A percentile compares a stretch with the other conserved stretches of the same genome.
These are phyloP conservation scores for Ambrosiella xylebori DNA, from an alignment of 2,329 filamentous ascomycete genomes.

Conservation along the genomic window DNA sequence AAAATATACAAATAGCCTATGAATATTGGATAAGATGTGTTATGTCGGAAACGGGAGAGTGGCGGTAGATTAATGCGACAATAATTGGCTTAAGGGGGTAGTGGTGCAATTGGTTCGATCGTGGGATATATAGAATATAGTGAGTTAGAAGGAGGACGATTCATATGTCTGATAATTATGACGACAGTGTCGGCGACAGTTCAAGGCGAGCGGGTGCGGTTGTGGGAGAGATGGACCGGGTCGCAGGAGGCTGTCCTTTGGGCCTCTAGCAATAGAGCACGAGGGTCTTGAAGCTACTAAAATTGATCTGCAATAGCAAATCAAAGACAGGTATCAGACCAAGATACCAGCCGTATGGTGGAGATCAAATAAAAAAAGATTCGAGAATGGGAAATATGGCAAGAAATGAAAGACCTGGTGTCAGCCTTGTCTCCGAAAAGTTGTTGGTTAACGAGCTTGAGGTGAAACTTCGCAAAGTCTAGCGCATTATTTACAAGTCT, in stretches of 20 bases:
- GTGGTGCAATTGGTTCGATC: background rate
- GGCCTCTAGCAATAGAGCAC: background rate
- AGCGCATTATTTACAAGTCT: background rate
- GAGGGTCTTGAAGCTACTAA: background rate
- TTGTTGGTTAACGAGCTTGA: background rate
- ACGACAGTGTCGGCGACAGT: background rate
- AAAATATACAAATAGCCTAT: too few species aligned
- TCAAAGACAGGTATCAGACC: background rate
- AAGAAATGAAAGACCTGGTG: background rate
- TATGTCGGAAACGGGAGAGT: too few species aligned
- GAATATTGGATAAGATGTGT: too few species aligned
- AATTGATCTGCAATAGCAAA: background rate
- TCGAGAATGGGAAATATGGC: background rate
- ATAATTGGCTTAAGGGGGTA: background rate
- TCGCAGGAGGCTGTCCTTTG: background rate
- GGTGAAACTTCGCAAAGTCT: background rate
- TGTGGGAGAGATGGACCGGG: background rate
- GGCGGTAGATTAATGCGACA: background rate
- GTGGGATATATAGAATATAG: background rate
- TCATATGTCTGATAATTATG: background rate
- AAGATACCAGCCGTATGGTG: background rate
- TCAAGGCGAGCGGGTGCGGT: background rate
- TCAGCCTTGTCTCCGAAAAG: background rate
- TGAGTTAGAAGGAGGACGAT: background rate
- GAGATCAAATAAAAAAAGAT: background rate